A percentile compares a stretch with the other conserved stretches of the same genome.
Evolutionary conservation across 1,284 basidiomycete genomes (phyloP).

Genomic region (Limonomyces culmigenus): DNA sequence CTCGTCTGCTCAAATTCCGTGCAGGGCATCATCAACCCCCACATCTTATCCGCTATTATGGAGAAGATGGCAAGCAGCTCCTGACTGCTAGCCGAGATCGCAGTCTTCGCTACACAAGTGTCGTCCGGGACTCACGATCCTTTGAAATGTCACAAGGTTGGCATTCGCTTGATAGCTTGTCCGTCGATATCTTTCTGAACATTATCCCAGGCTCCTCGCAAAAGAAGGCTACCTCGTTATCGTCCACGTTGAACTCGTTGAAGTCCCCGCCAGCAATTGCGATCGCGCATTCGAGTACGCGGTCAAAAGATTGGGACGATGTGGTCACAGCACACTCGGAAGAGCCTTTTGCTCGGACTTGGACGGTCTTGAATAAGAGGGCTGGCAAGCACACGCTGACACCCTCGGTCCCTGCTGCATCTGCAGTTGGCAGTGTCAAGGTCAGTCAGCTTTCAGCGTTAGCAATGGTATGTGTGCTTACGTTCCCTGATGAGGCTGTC

Average conservation of each 20-base stretch:
- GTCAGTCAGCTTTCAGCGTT: conserved; percentile 17
- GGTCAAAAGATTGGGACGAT: conserved; percentile 96
- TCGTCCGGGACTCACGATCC: conserved; percentile 85
- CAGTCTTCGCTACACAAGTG: conserved; percentile 76
- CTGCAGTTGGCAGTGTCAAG: conserved; percentile 52
- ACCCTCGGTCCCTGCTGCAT: too few relatives aligned
- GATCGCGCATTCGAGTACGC: conserved; percentile 63
- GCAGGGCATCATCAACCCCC: conserved; percentile 89
- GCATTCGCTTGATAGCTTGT: conserved; percentile 2
- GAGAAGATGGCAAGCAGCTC: conserved; percentile 89
- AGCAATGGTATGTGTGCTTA: conserved; percentile 5
- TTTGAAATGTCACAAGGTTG: conserved; percentile 91
- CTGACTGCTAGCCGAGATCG: conserved; percentile 81
- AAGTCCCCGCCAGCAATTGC: conserved; percentile 71
- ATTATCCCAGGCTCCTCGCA: conserved; percentile 53
- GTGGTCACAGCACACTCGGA: conserved; percentile 81
- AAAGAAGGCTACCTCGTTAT: conserved; percentile 72
- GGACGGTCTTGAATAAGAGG: conserved; percentile 74
- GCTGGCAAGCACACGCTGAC: conserved; percentile 65
- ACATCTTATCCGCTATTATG: conserved; percentile 87
- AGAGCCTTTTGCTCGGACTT: conserved; percentile 67
- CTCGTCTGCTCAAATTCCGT: conserved; percentile 80
- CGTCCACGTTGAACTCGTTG: conserved; percentile 63
- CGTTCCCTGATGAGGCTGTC: conserved; percentile 36
- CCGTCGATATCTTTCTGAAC: conserved; percentile 1